A percentile compares a stretch with the other conserved stretches of the same genome.
Conservation (phyloP, 768 basidiomycete genomes). For the Dioszegia crocea region DNA sequence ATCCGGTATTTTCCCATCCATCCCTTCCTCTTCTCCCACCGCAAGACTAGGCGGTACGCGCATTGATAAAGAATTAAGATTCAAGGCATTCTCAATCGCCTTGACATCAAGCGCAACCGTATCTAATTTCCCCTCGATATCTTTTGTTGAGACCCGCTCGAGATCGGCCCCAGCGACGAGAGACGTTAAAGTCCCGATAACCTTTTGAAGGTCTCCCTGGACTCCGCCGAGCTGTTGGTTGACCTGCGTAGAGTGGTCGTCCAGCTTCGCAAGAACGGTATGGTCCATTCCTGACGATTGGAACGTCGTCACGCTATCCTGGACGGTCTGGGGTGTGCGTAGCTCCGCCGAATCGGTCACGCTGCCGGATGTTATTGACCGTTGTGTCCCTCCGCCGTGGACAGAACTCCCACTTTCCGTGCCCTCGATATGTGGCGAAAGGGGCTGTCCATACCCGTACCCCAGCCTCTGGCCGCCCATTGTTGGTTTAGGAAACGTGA, state of each 20-base stretch:
- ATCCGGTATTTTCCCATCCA: constrained; percentile 15
- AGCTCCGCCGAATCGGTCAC: constrained; percentile 2
- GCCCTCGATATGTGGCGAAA: neutral
- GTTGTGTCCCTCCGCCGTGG: neutral
- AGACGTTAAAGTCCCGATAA: constrained; percentile 20
- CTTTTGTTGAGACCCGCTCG: neutral
- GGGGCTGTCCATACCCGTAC: neutral
- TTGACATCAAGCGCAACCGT: constrained; percentile 36
- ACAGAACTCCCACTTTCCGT: neutral
- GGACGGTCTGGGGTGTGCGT: constrained; percentile 19
- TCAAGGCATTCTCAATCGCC: constrained; percentile 36
- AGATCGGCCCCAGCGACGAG: constrained; percentile 6
- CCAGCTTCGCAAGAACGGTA: constrained; percentile 29
- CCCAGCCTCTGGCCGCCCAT: constrained; percentile 22
- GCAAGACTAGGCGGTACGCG: neutral
- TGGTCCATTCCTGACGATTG: constrained; percentile 18
- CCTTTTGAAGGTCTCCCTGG: constrained; percentile 19
- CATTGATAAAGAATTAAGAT: constrained; percentile 22
- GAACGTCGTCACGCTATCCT: constrained; percentile 6
- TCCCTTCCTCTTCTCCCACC: neutral
- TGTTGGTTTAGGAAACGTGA: constrained; percentile 41
- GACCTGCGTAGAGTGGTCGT: constrained; percentile 29
- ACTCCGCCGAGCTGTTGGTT: constrained; percentile 28
- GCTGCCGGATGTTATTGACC: neutral
- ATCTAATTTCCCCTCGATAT: constrained; percentile 26